Base-by-base conservation (phyloP, 371 early-diverging fungal genomes). In the Mortierella sp. region DNA sequence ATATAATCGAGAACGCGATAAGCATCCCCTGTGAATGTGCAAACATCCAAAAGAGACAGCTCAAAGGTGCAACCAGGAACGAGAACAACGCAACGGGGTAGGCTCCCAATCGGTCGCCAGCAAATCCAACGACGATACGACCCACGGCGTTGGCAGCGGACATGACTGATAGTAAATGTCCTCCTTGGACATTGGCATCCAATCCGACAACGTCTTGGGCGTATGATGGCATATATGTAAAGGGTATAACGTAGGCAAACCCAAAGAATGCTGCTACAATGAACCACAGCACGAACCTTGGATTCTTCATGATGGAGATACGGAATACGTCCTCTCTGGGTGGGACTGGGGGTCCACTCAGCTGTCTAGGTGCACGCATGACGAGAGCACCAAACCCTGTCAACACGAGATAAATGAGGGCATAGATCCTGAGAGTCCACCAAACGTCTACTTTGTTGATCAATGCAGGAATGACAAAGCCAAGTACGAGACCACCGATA, bases 381-480 rank as follows among this genome's bases (percentile, higher is more conserved):
- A 88, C 76, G 4, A 72, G 21, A 21, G 88, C 84, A 28, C 86
- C 76, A 13, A 89, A 71, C 24, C 77, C 55, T 0, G 92, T 76
- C n/a, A 89, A 72, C 0, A 83, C 90, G 68, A 92, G 84, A 4
- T 84, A 82, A 52, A 88, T 84, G 65, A 90, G 87, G 7, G 92
- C 94, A 11, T 87, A 84, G 58, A 92, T 86, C 32, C 93, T 88
- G 32, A 94, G 72, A 6, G 93, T 84, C 93, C 93, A 93, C 22
- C 83, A 86, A 66, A 88, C 85, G 4, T 88, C 92, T 15, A 93
- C 53, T 1, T 72, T 63, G 2, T 74, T 59, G 40, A 93, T 83
- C 61, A 88, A 74, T 2, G 88, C 86, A 8, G 88, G 88, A 0
- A 87, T 86, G 10, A 87, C 84, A 58, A 89, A 89, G 19, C 90